Evolutionary conservation across 257 asterid species (phyloP), one percentile per base, ranked within the genome.

Genomic region (Solanum clarkiae): DNA sequence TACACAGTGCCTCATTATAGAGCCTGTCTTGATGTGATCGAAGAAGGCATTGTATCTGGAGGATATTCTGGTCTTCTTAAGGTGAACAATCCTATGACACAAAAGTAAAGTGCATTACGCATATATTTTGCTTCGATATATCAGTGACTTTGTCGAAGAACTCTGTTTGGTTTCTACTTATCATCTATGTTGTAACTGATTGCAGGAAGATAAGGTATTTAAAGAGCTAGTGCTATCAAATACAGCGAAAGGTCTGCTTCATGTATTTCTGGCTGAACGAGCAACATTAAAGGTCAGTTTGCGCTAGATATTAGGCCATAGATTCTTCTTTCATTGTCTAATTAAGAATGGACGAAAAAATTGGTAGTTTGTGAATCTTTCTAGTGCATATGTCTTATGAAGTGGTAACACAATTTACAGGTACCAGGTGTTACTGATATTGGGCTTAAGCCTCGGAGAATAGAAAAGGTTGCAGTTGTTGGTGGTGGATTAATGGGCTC

Each of bases 241-340:
- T 80, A 88, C 94, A 59, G 91, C 94, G 88, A 90, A 86, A 89
- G 90, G 94, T 84, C 86, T 93, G 32, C 86, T 93, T 86, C 92
- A 93, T 54, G 57, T 88, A 71, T 93, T 90, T 90, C 92, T 91
- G n/a, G 90, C 96, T 63, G 93, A 90, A 83, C 91, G 93, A 85
- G 90, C 84, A 86, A 87, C 84, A 69, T 72, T 74, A 29, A 91
- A 91, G 96, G 96, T 93, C 85, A 66, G 82, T 59, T 80, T 20
- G 11, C 24, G 6, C 42, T 36, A 36, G 44, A 69, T 40, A 40
- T 40, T 17, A 51, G 26, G 63, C 26, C 16, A 24, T 15, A 51
- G 22, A 26, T 47, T 24, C 42, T 47, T 2, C 57, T 22, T 75
- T 49, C 47, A 26, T 20, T 77, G 47, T 26, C 8, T 49, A 75